These are phyloP conservation scores for Xerocomellus chrysenteron DNA, from an alignment of 768 basidiomycete genomes.

Conservation along the genomic window DNA sequence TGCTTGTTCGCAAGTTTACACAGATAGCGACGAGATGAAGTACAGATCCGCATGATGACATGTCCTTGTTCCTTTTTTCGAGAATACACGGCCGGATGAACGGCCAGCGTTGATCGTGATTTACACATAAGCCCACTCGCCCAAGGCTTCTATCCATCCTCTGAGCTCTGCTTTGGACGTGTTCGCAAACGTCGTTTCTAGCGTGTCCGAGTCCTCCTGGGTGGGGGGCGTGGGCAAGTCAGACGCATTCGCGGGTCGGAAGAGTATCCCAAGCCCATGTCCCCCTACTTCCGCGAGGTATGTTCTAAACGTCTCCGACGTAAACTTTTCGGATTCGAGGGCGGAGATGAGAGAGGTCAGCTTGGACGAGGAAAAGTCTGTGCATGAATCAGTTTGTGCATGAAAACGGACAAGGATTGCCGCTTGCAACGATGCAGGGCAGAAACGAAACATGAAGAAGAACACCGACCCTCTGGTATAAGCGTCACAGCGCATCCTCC, in stretches of 20 bases:
- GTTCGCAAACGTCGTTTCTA: slow-evolving; percentile 26
- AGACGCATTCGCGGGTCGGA: slow-evolving; percentile 40
- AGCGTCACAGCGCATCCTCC: slow-evolving; percentile 98
- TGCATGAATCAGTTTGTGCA: not conserved
- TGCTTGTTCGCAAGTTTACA: not conserved
- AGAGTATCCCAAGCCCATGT: slow-evolving; percentile 84
- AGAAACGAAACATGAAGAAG: not conserved
- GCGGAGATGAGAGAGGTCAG: slow-evolving; percentile 58
- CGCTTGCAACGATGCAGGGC: not conserved
- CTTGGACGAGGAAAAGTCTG: slow-evolving; percentile 67
- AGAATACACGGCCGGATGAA: slow-evolving; percentile 1
- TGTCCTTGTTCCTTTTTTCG: not conserved
- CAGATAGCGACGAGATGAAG: slow-evolving; percentile 2
- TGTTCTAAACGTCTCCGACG: slow-evolving; percentile 38
- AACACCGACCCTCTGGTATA: slow-evolving; percentile 80
- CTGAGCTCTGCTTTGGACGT: slow-evolving; percentile 30
- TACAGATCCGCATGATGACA: not conserved
- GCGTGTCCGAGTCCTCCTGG: slow-evolving; percentile 7
- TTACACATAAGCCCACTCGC: slow-evolving; percentile 43
- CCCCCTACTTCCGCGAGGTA: slow-evolving; percentile 95
- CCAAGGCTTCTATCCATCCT: slow-evolving; percentile 37
- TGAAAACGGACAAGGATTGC: not conserved
- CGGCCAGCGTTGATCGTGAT: not conserved
- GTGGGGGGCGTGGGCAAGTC: slow-evolving; percentile 29
- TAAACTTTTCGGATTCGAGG: slow-evolving; percentile 39